A percentile compares a stretch with the other conserved stretches of the same genome.
Conservation (phyloP, 352 stramenopile genomes). For the Thraustotheca clavata region DNA sequence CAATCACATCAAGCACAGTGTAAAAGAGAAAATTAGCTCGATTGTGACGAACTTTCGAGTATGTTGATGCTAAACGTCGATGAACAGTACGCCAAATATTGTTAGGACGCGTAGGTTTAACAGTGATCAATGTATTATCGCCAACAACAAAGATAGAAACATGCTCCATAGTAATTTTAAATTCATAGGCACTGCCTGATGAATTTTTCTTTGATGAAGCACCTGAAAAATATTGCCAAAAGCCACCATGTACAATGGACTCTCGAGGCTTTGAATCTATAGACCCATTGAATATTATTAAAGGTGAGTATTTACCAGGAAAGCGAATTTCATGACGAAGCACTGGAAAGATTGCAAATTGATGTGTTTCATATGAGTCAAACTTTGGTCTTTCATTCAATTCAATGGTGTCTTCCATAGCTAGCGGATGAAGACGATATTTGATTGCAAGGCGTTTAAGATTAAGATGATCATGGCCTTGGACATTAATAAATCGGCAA, state of each 20-base stretch:
- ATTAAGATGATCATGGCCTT: slow-evolving; percentile 66
- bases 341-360: slow-evolving; percentile 79
- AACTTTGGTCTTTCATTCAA: slow-evolving; percentile 83
- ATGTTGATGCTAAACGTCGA: slow-evolving; percentile 59
- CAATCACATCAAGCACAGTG: slow-evolving; percentile 77
- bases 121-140: slow-evolving; percentile 78
- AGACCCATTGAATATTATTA: no score
- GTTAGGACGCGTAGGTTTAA: slow-evolving; percentile 57
- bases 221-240: background rate
- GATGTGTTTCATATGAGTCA: slow-evolving; percentile 73
- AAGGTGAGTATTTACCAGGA: background rate
- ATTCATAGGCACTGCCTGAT: slow-evolving; percentile 27
- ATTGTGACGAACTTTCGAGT: slow-evolving; percentile 86
- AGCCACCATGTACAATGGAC: background rate
- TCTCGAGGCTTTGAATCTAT: background rate
- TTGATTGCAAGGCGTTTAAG: slow-evolving; percentile 84
- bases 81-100: slow-evolving; percentile 71
- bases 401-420: slow-evolving; percentile 80
- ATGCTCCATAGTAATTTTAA: slow-evolving; percentile 75
- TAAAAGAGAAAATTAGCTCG: slow-evolving; percentile 84
- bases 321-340: slow-evolving; percentile 26
- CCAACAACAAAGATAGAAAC: slow-evolving; percentile 75
- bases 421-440: slow-evolving; percentile 75
- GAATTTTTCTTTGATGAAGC: background rate
- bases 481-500: slow-evolving; percentile 82